phyloP scores from a whole-genome alignment of 2,329 filamentous ascomycete species.

The Metarhizium album region DNA sequence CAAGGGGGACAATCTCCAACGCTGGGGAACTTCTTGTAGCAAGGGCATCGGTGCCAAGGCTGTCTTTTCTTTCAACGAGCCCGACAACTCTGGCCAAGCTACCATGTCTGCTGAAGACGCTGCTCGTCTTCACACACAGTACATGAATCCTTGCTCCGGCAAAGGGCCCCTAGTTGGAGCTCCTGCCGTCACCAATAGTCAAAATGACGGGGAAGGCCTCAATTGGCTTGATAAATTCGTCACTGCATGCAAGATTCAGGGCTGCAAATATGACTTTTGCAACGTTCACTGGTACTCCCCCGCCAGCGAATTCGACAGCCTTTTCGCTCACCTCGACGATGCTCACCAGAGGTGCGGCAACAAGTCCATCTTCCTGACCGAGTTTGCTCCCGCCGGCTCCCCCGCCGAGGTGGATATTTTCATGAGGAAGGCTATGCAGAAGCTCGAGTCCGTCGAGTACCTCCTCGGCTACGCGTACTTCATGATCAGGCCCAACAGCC shows the following conservation, averaged over 20 bases:
- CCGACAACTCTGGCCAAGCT: constrained; percentile 49
- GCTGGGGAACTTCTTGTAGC: constrained; percentile 41
- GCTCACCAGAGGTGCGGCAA: constrained; percentile 34
- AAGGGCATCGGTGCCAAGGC: constrained; percentile 41
- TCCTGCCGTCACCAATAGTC: constrained; percentile 54
- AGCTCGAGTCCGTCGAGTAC: constrained; percentile 38
- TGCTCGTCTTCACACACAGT: constrained; percentile 40
- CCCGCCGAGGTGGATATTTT: constrained; percentile 34
- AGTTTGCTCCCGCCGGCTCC: constrained; percentile 46
- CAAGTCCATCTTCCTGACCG: constrained; percentile 51
- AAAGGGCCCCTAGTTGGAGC: constrained; percentile 44
- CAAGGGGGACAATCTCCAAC: constrained; percentile 27
- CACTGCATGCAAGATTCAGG: background rate
- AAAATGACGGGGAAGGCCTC: constrained; percentile 37
- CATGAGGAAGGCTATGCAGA: constrained; percentile 35
- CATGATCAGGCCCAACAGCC: constrained; percentile 32
- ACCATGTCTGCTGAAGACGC: constrained; percentile 43
- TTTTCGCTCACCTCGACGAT: constrained; percentile 42
- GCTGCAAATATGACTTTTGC: constrained; percentile 49
- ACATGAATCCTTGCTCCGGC: constrained; percentile 44
- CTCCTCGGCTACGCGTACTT: constrained; percentile 49
- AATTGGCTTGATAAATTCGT: constrained; percentile 21
- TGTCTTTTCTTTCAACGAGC: constrained; percentile 63
- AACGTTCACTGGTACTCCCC: constrained; percentile 54
- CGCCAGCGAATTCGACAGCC: constrained; percentile 33